Conservation (phyloP, 257 asterid species). For the Przewalskia tangutica region DNA sequence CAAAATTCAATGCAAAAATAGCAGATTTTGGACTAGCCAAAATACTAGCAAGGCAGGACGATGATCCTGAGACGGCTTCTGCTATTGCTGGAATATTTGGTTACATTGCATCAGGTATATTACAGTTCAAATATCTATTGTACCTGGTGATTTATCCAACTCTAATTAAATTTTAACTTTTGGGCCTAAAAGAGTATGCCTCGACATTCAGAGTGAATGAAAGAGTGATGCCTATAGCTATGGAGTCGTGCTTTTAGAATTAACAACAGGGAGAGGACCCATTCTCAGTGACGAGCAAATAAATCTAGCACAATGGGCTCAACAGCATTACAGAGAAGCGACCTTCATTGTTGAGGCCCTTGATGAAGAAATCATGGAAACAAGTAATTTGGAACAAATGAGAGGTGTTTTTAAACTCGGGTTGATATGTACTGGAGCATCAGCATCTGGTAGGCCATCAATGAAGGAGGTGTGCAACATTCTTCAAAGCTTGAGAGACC, state of each 20-base stretch:
- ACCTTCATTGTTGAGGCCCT: slow-evolving; percentile 16
- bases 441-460: slow-evolving; percentile 57
- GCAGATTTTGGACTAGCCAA: slow-evolving; percentile 66
- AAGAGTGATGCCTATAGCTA: slow-evolving; percentile 28
- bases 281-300: slow-evolving; percentile 44
- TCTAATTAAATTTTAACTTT: background rate
- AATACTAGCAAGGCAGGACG: slow-evolving; percentile 22
- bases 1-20: slow-evolving; percentile 38
- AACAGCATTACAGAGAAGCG: slow-evolving; percentile 48
- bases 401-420: slow-evolving; percentile 44
- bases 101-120: slow-evolving; percentile 54
- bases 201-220: slow-evolving; percentile 28
- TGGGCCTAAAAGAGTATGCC: slow-evolving; percentile 50
- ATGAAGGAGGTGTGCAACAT: slow-evolving; percentile 60
- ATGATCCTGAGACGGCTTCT: slow-evolving; percentile 36
- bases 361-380: slow-evolving; percentile 38
- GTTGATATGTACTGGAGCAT: slow-evolving; percentile 48
- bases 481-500: slow-evolving; percentile 21
- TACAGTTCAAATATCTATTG: background rate
- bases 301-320: slow-evolving; percentile 77
- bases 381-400: slow-evolving; percentile 39
- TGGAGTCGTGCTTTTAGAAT: slow-evolving; percentile 29
- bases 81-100: slow-evolving; percentile 55
- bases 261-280: slow-evolving; percentile 40
- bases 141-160: background rate